phyloP scores from a whole-genome alignment of 1,284 basidiomycete species.

The Ustilago loliicola region DNA sequence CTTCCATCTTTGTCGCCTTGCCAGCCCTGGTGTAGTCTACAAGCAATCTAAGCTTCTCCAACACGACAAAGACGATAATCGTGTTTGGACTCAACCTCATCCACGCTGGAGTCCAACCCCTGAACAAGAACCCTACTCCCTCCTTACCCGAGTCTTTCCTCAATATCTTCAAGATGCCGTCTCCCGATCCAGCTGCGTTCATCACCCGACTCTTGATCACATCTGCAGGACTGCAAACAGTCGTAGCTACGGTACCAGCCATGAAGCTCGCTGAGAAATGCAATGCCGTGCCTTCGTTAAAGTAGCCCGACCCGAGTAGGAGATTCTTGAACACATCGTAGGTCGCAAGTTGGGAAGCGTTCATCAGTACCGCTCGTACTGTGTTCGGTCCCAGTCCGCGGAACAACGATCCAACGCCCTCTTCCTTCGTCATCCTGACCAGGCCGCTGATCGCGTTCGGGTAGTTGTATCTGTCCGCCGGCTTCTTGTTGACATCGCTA shows the following conservation, averaged over 20 bases:
- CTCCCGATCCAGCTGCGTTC: conserved; percentile 60
- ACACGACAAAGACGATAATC: conserved; percentile 66
- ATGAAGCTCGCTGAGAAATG: conserved; percentile 73
- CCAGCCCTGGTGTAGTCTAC: conserved; percentile 55
- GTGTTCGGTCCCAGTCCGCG: conserved; percentile 73
- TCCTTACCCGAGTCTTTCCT: conserved; percentile 63
- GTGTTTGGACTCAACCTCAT: conserved; percentile 69
- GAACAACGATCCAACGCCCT: conserved; percentile 72
- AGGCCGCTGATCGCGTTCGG: conserved; percentile 72
- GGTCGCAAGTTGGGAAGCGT: conserved; percentile 70
- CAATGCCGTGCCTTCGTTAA: conserved; percentile 72
- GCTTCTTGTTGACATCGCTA: conserved; percentile 69
- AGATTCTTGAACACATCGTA: conserved; percentile 75
- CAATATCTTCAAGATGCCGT: conserved; percentile 51
- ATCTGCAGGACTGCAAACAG: conserved; percentile 63
- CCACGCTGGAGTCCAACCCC: conserved; percentile 75
- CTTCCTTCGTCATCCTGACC: conserved; percentile 72
- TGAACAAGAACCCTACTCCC: conserved; percentile 74
- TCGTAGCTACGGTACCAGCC: conserved; percentile 75
- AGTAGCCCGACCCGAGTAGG: conserved; percentile 70
- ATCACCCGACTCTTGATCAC: conserved; percentile 74
- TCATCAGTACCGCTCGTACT: conserved; percentile 74
- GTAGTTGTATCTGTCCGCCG: conserved; percentile 65
- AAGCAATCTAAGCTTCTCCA: conserved; percentile 62
- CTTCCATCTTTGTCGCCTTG: not conserved